These are phyloP conservation scores for Exidia glandulosa DNA, from an alignment of 768 basidiomycete genomes.

Conservation along the genomic window DNA sequence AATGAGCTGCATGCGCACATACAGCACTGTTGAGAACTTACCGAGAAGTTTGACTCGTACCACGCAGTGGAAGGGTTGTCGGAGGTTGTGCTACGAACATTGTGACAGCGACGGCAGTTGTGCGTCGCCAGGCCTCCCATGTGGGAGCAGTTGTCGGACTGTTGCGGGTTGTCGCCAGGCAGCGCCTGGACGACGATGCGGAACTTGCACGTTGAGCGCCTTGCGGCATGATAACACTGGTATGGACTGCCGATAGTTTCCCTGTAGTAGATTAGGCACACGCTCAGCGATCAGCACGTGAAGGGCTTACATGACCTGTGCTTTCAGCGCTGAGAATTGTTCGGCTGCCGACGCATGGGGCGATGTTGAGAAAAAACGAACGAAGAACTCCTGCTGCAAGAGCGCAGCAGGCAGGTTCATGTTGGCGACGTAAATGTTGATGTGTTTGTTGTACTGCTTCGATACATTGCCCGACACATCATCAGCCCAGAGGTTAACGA, in stretches of 20 bases:
- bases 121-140: conserved; percentile 7
- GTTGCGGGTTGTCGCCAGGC: conserved; percentile 13
- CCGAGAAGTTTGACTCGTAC: no score
- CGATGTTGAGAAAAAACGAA: neutral
- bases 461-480: conserved; percentile 8
- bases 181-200: conserved; percentile 2
- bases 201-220: neutral
- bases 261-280: neutral
- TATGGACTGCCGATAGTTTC: conserved; percentile 4
- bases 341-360: neutral
- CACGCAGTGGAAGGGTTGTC: conserved; percentile 5
- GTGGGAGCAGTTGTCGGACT: conserved; percentile 10
- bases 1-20: no score
- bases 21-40: no score
- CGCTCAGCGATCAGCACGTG: neutral
- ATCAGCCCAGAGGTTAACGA: conserved; percentile 3
- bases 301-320: neutral
- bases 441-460: conserved; percentile 6
- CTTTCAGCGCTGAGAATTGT: neutral
- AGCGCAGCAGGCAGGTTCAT: neutral
- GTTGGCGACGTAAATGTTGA: conserved; percentile 2
- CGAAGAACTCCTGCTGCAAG: conserved; percentile 1
- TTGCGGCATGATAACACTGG: conserved; percentile 4
- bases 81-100: conserved; percentile 4
- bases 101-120: conserved; percentile 6